These are phyloP conservation scores for Glarea lozoyensis DNA, from an alignment of 495 filamentous ascomycete species.

Conservation along the genomic window DNA sequence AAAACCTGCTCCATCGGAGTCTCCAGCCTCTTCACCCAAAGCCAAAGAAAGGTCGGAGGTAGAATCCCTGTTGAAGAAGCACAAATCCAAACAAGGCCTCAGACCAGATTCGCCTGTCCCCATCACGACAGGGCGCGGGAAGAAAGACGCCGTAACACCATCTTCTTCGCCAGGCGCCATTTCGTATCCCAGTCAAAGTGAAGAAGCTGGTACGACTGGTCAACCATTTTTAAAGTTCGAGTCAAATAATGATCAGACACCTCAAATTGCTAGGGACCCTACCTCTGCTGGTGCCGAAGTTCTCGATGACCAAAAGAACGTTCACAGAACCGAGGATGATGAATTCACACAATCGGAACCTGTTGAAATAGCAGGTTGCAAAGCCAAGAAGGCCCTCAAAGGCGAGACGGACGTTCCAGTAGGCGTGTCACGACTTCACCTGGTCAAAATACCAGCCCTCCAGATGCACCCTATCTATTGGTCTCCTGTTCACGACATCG, in stretches of 20 bases:
- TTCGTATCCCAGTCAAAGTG: conserved; percentile 1
- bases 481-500: conserved; percentile 89
- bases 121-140: background rate
- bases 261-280: background rate
- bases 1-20: no score
- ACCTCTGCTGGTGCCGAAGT: background rate
- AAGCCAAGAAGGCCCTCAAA: conserved; percentile 12
- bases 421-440: conserved; percentile 64
- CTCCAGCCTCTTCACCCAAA: no score
- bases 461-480: conserved; percentile 97
- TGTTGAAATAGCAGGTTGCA: conserved; percentile 10
- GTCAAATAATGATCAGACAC: conserved; percentile 5
- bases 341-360: conserved; percentile 10
- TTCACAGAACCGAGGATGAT: background rate
- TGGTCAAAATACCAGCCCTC: conserved; percentile 45
- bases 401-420: conserved; percentile 54
- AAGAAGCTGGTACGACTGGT: conserved; percentile 27
- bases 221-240: conserved; percentile 29
- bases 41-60: no score
- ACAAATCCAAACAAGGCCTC: no score
- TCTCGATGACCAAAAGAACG: background rate
- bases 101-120: no score
- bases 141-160: background rate
- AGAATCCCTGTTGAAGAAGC: no score
- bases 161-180: background rate